A percentile compares a stretch with the other conserved stretches of the same genome.
These are phyloP conservation scores for Talaromyces marneffei DNA, from an alignment of 2,329 filamentous ascomycete species.

Conservation along the genomic window DNA sequence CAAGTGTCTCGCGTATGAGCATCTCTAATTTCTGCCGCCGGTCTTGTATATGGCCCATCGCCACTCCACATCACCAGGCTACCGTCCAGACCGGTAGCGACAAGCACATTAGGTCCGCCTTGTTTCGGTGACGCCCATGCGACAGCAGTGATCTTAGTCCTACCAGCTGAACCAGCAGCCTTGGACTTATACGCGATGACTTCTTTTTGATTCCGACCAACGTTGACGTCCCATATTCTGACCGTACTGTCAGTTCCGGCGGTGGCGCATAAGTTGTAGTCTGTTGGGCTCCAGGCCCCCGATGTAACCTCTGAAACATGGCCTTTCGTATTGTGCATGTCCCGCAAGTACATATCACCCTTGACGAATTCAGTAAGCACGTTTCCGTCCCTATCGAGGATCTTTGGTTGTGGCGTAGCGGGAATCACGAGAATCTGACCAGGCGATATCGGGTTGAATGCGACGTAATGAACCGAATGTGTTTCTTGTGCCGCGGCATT, in stretches of 20 bases:
- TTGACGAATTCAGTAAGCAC: conserved; percentile 84
- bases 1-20: conserved; percentile 80
- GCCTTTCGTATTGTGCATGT: conserved; percentile 97
- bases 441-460: conserved; percentile 79
- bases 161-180: conserved; percentile 77
- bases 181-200: conserved; percentile 94
- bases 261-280: conserved; percentile 79
- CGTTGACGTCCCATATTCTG: conserved; percentile 94
- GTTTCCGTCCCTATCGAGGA: conserved; percentile 84
- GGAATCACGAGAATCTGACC: conserved; percentile 79
- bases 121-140: conserved; percentile 74
- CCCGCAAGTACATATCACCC: conserved; percentile 95
- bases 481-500: conserved; percentile 66
- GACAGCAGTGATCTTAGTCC: conserved; percentile 89
- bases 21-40: conserved; percentile 73
- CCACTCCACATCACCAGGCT: conserved; percentile 88
- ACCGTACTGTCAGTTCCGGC: conserved; percentile 92
- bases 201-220: conserved; percentile 81
- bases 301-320: conserved; percentile 88
- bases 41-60: conserved; percentile 76
- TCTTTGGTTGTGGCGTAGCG: conserved; percentile 82
- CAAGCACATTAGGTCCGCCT: conserved; percentile 71
- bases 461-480: conserved; percentile 78
- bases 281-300: conserved; percentile 83
- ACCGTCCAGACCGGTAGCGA: conserved; percentile 80